Evolutionary conservation across 768 basidiomycete genomes (phyloP), one percentile per base, ranked within the genome.

Genomic region (Collybia sp.): DNA sequence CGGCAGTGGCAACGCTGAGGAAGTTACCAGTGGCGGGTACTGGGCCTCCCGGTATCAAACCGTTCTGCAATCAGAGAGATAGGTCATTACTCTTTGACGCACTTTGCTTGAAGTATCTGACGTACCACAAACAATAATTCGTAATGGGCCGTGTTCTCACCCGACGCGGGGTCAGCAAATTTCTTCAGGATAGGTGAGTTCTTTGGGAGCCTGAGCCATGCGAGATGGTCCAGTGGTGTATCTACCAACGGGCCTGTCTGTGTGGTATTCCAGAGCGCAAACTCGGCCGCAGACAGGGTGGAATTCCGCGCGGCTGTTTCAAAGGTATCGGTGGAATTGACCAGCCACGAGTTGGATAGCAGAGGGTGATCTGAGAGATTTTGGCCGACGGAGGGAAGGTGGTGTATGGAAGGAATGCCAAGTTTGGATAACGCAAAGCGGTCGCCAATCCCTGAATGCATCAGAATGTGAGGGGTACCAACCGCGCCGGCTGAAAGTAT

Each of bases 331-430:
- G 39, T 53, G 9, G 47, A 53, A 9, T 57, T 55, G 30, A 61
- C 60, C n/a, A 46, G 45, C 49, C 57, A 68, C n/a, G 58, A 47
- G 43, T 52, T 60, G 16, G 59, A 49, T 11, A 61, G 45, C 19
- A 58, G 34, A 11, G 57, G 45, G 42, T 74, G 71, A 46, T 75
- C 76, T 40, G 68, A 68, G 17, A 80, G 58, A 52, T 77, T 77
- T 53, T 68, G 63, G 2, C 75, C 75, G n/a, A 77, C 73, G 6
- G 63, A 66, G 1, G 66, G 63, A 32, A 69, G 61, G 39, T 72
- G 54, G 17, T 75, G 55, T 44, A 72, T 45, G 9, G 63, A 53
- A 11, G 42, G 44, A 49, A 79, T 74, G 1, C 66, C 70, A n/a
- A 73, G 54, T 0, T 56, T 43, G 0, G 45, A 35, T 6, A 80